Conservation (phyloP, 176 grass and related monocot genomes). For the Elaeis guineensis region DNA sequence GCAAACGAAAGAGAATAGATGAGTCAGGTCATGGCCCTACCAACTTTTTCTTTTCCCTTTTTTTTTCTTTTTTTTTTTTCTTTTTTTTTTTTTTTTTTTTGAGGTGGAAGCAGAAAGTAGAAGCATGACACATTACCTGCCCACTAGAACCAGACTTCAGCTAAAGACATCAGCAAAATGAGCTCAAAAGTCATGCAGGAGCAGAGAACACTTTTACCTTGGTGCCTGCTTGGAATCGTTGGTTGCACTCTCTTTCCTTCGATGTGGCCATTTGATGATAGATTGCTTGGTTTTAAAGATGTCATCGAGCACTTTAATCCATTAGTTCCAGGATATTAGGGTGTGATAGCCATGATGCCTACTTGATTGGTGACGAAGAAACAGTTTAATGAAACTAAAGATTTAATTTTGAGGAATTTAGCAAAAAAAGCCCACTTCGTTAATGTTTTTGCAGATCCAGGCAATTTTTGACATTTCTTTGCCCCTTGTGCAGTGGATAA, state of each 20-base stretch:
- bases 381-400: neutral
- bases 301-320: neutral
- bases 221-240: neutral
- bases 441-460: too few species aligned
- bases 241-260: neutral
- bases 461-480: too few species aligned
- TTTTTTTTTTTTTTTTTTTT: too few species aligned
- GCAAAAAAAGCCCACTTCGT: too few species aligned
- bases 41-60: too few species aligned
- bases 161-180: neutral
- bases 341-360: neutral
- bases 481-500: too few species aligned
- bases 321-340: neutral
- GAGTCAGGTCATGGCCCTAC: slow-evolving; percentile 1
- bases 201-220: neutral
- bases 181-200: neutral
- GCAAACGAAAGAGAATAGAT: neutral
- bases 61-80: too few species aligned
- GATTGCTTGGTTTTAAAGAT: neutral
- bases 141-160: neutral
- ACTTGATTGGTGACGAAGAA: neutral
- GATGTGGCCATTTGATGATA: neutral
- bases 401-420: too few species aligned
- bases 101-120: neutral
- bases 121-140: neutral